phyloP scores from a whole-genome alignment of 768 basidiomycete species.

The Lentinula guzmanii region DNA sequence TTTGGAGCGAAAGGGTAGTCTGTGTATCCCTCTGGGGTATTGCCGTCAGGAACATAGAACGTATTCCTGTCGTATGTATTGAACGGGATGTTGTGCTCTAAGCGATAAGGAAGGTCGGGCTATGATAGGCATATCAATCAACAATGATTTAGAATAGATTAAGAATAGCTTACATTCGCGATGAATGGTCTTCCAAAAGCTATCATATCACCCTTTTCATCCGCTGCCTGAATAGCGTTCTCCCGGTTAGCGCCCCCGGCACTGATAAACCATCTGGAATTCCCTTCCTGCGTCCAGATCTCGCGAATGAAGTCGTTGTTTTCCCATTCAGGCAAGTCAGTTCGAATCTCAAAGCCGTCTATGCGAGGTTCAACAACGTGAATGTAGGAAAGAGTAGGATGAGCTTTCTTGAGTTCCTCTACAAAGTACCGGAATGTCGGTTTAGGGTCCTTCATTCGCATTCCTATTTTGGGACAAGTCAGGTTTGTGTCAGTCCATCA shows the following conservation, averaged over 20 bases:
- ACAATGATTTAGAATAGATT: not conserved
- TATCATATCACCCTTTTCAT: slow-evolving; percentile 17
- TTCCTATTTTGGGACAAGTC: slow-evolving; percentile 16
- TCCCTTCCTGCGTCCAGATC: slow-evolving; percentile 16
- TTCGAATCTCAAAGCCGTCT: slow-evolving; percentile 1
- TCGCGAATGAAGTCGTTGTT: slow-evolving; percentile 16
- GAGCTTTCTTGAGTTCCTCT: slow-evolving; percentile 22
- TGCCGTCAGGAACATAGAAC: slow-evolving; percentile 20
- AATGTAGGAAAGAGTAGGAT: slow-evolving; percentile 34
- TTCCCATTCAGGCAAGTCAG: slow-evolving; percentile 5
- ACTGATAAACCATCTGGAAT: slow-evolving; percentile 15
- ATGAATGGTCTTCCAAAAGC: slow-evolving; percentile 28
- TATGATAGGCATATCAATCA: not conserved
- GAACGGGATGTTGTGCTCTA: slow-evolving; percentile 20
- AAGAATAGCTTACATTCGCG: slow-evolving; percentile 16
- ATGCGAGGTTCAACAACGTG: slow-evolving; percentile 32
- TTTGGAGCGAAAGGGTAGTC: slow-evolving; percentile 21
- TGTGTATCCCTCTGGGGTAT: slow-evolving; percentile 21
- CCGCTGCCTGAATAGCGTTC: slow-evolving; percentile 19
- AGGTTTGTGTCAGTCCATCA: slow-evolving; percentile 6
- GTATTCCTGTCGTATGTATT: slow-evolving; percentile 17
- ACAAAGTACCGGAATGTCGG: slow-evolving; percentile 41
- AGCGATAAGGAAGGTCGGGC: slow-evolving; percentile 28
- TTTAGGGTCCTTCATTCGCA: slow-evolving; percentile 38
- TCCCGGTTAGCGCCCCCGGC: slow-evolving; percentile 23